Conservation (phyloP, 768 basidiomycete species). For the Lentinula sp. region DNA sequence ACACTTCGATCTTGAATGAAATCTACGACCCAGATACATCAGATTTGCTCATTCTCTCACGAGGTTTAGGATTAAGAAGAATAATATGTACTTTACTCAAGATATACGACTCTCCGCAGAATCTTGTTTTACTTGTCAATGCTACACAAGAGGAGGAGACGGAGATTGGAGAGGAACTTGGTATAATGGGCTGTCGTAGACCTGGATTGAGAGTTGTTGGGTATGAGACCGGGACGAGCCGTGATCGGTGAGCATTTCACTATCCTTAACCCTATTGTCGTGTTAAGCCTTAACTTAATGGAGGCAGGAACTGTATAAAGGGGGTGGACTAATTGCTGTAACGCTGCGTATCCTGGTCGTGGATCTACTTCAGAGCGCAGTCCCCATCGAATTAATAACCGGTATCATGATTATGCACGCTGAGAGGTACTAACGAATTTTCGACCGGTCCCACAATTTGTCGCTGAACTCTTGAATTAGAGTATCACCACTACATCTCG, state of each 20-base stretch:
- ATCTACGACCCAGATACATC: conserved; percentile 71
- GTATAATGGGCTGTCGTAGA: conserved; percentile 84
- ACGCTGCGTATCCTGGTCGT: conserved; percentile 94
- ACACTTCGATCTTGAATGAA: conserved; percentile 59
- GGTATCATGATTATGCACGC: conserved; percentile 89
- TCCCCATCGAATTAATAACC: conserved; percentile 81
- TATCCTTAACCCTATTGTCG: neutral
- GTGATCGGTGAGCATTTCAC: conserved; percentile 60
- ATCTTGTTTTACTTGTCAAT: conserved; percentile 80
- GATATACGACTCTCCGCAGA: conserved; percentile 85
- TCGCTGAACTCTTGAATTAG: conserved; percentile 30
- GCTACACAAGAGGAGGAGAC: conserved; percentile 83
- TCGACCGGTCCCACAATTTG: neutral
- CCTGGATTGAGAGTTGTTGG: conserved; percentile 81
- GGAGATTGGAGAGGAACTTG: conserved; percentile 88
- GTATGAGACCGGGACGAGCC: conserved; percentile 65
- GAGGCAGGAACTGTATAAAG: conserved; percentile 82
- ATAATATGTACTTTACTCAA: conserved; percentile 85
- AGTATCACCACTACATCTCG: conserved; percentile 76
- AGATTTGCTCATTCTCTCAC: conserved; percentile 75
- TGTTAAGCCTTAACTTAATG: neutral
- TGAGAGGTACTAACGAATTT: conserved; percentile 52
- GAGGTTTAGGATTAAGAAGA: conserved; percentile 83
- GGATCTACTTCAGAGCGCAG: conserved; percentile 84
- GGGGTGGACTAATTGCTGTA: conserved; percentile 85